Percentiles rank a stretch among this genome's conserved stretches.
Conservation (phyloP, 2,329 filamentous ascomycete species). For the Parascedosporium putredinis region DNA sequence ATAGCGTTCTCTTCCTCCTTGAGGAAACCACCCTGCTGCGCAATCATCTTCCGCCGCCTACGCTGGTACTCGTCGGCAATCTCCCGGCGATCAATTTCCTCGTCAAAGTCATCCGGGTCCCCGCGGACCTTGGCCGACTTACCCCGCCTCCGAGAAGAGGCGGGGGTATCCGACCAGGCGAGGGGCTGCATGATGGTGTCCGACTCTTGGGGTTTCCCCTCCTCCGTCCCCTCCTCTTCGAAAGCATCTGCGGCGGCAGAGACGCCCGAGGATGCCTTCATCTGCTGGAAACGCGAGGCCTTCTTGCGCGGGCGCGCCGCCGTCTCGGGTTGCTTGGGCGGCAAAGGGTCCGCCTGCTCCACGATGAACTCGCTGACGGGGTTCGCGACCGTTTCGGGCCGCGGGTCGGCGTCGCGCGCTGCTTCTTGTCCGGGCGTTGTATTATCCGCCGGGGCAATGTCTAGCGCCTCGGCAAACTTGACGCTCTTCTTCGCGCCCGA, state of each 20-base stretch:
- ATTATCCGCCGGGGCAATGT: constrained; percentile 46
- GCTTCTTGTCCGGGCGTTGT: constrained; percentile 9
- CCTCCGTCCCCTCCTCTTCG: constrained; percentile 11
- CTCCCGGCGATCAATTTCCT: constrained; percentile 58
- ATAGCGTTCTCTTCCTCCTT: constrained; percentile 58
- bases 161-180: constrained; percentile 19
- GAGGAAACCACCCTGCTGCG: constrained; percentile 72
- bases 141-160: neutral
- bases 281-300: constrained; percentile 8
- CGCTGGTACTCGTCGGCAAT: constrained; percentile 75
- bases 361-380: constrained; percentile 39
- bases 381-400: constrained; percentile 14
- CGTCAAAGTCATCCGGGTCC: constrained; percentile 61
- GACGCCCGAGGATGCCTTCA: too few relatives aligned
- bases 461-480: constrained; percentile 65
- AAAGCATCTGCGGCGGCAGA: neutral
- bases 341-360: constrained; percentile 26
- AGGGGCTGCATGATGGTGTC: neutral
- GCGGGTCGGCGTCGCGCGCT: constrained; percentile 6
- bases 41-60: constrained; percentile 72
- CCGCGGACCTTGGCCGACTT: neutral
- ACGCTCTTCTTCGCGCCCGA: constrained; percentile 55
- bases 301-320: neutral
- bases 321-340: constrained; percentile 5
- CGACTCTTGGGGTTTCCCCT: constrained; percentile 16